Conservation (phyloP, 2,329 filamentous ascomycete genomes). For the Neofusicoccum umdonicola region DNA sequence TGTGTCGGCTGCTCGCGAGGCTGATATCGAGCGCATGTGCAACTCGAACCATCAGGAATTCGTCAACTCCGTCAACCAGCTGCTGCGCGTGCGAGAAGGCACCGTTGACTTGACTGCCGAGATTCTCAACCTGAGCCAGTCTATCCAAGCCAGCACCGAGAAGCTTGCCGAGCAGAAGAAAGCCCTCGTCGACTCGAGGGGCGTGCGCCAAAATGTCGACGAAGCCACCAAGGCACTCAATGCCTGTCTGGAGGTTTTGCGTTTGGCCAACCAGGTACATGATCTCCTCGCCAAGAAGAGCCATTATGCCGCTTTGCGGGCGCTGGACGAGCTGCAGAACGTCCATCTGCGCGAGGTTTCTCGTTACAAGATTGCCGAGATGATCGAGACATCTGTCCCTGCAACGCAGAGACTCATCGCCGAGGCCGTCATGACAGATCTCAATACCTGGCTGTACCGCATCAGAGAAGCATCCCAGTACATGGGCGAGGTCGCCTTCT, state of each 20-base stretch:
- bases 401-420: constrained; percentile 89
- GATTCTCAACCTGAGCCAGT: constrained; percentile 88
- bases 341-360: constrained; percentile 93
- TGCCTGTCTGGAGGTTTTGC: constrained; percentile 87
- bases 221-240: constrained; percentile 85
- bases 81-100: constrained; percentile 87
- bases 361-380: constrained; percentile 89
- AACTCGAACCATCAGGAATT: constrained; percentile 97
- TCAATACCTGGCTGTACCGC: constrained; percentile 94
- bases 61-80: constrained; percentile 85
- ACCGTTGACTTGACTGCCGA: constrained; percentile 86
- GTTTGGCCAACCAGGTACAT: constrained; percentile 90
- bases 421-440: constrained; percentile 92
- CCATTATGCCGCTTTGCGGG: constrained; percentile 91
- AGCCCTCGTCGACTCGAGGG: constrained; percentile 85
- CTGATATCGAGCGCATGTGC: constrained; percentile 90
- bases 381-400: constrained; percentile 94
- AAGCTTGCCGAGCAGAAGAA: constrained; percentile 93
- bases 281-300: constrained; percentile 89
- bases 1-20: constrained; percentile 82
- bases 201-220: constrained; percentile 91
- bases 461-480: constrained; percentile 97
- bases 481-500: constrained; percentile 92
- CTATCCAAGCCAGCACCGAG: constrained; percentile 92
- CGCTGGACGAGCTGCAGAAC: constrained; percentile 92